Evolutionary conservation across 768 basidiomycete species (phyloP).

Genomic region (Phaffia australis): DNA sequence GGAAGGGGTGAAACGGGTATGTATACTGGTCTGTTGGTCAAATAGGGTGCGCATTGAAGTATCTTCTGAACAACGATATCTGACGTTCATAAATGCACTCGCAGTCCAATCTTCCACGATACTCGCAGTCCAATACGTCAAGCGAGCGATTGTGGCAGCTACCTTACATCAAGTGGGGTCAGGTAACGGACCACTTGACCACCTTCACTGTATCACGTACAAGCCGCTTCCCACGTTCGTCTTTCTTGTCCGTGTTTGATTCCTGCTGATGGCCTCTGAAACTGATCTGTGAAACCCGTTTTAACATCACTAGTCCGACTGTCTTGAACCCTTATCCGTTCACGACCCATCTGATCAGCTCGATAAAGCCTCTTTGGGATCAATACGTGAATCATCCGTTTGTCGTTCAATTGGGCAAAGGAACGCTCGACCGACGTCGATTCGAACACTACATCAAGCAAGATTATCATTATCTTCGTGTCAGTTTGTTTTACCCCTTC

Average conservation of each 20-base stretch:
- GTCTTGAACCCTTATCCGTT: constrained; percentile 57
- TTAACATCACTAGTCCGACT: constrained; percentile 45
- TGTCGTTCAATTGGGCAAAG: constrained; percentile 61
- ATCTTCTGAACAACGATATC: not conserved
- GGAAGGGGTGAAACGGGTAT: constrained; percentile 17
- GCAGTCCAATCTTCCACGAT: constrained; percentile 52
- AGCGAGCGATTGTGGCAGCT: constrained; percentile 62
- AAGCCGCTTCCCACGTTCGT: constrained; percentile 51
- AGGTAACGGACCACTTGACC: constrained; percentile 79
- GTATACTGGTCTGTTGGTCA: not conserved
- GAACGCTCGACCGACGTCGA: constrained; percentile 52
- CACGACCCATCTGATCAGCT: constrained; percentile 51
- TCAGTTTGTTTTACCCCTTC: constrained; percentile 1
- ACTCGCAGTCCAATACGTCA: constrained; percentile 59
- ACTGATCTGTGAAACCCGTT: not conserved
- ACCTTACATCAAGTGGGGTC: constrained; percentile 48
- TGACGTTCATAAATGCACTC: not conserved
- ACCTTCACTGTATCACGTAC: constrained; percentile 53
- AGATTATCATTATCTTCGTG: constrained; percentile 41
- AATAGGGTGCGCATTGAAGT: not conserved
- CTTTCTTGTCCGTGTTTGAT: not conserved
- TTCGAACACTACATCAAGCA: constrained; percentile 74
- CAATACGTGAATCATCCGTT: constrained; percentile 75
- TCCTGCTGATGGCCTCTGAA: not conserved
- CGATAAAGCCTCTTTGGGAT: constrained; percentile 46